Evolutionary conservation across 306 rosid genomes (phyloP), one percentile per base, ranked within the genome.

Genomic region (Casuarina cunninghamiana): DNA sequence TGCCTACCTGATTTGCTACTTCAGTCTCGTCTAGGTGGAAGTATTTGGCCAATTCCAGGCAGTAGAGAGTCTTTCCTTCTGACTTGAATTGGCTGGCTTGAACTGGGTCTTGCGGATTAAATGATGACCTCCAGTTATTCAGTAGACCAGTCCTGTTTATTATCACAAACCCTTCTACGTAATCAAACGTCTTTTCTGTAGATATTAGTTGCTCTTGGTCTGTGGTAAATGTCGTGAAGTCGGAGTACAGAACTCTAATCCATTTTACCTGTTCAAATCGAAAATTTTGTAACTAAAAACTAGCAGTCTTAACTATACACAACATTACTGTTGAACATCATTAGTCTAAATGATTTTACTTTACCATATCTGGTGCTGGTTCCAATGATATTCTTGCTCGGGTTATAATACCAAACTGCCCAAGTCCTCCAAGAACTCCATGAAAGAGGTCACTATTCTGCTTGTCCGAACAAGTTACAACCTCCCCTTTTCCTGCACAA

Each of bases 391-490:
- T 88, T 80, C 93, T 88, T 12, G 99, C 99, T 3, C 89, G 75
- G 19, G 98, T 96, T 80, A 96, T 93, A 62, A 96, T 93, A 76
- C 99, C 99, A 76, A 96, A 96, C 75, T 96, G 97, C 50, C 99
- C 99, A 32, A 96, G 95, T 48, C 99, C 99, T 61, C 99, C 99
- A 77, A 96, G 97, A 80, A 91, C 98, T 17, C 94, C 83, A 68
- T 91, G 97, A 79, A 96, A 96, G 79, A 96, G 93, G 78, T 89
- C 94, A 1, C 49, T 82, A 72, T 96, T 96, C 78, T 93, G 87
- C 81, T 90, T 88, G 79, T 66, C 45, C 2, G 98, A 93, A 82
- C 97, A 96, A 77, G 86, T 90, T 10, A 96, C 79, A 71, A 93
- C 85, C 69, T 91, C 90, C 67, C 99, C 98, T 85, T 87, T 93